Conservation (phyloP, 352 stramenopile species). For the Globisporangium sylvaticum region DNA sequence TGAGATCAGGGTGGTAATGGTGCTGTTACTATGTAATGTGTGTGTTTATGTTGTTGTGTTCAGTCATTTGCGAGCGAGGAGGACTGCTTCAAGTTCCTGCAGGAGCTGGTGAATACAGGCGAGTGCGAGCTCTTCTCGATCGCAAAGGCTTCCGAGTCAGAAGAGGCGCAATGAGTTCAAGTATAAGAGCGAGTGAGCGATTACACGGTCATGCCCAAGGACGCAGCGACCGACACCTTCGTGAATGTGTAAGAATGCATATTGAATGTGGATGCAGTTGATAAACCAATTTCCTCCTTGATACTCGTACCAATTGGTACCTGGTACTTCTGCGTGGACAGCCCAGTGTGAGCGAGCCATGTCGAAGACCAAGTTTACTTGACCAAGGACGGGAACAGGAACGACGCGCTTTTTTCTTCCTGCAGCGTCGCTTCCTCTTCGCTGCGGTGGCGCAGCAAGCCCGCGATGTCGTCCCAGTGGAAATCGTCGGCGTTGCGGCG, state of each 20-base stretch:
- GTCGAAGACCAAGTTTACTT: slow-evolving; percentile 1
- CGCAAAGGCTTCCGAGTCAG: slow-evolving; percentile 4
- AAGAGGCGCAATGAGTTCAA: background rate
- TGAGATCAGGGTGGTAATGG: no score
- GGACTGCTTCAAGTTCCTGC: slow-evolving; percentile 48
- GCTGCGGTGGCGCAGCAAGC: slow-evolving; percentile 35
- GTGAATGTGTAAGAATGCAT: background rate
- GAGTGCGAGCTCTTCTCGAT: slow-evolving; percentile 64
- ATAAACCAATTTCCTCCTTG: background rate
- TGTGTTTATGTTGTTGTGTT: background rate
- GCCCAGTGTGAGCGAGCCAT: background rate
- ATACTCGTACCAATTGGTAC: no score
- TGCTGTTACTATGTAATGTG: no score
- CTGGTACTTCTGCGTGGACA: background rate
- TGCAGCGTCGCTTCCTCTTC: slow-evolving; percentile 22
- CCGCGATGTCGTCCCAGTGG: slow-evolving; percentile 57
- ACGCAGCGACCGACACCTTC: no score
- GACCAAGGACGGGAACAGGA: slow-evolving; percentile 26
- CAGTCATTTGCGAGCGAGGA: slow-evolving; percentile 48
- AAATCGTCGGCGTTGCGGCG: slow-evolving; percentile 55
- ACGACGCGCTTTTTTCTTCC: slow-evolving; percentile 18
- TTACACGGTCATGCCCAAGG: no score
- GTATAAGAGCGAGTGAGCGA: no score
- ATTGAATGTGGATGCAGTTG: background rate
- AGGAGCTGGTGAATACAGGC: slow-evolving; percentile 62